Conservation (phyloP, 148 eudicot species). For the Camellia japonica region DNA sequence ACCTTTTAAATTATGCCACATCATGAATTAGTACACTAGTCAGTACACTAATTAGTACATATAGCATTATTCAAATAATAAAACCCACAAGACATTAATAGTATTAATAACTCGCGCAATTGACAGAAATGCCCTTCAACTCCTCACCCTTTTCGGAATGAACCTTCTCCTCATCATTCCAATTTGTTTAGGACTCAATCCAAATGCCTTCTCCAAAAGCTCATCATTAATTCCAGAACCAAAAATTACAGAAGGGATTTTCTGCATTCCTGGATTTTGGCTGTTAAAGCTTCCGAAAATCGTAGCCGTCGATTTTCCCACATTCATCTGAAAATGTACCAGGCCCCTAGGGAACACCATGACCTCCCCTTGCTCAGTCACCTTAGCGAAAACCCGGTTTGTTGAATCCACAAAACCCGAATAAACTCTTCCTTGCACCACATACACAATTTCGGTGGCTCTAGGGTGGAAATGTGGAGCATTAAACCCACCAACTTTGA, state of each 20-base stretch:
- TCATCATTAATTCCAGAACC: constrained; percentile 29
- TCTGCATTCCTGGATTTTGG: constrained; percentile 49
- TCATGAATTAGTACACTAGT: too few species aligned
- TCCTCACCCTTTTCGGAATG: constrained; percentile 21
- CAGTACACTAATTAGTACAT: too few species aligned
- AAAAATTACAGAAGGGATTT: constrained; percentile 30
- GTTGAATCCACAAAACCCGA: constrained; percentile 46
- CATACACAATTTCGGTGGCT: constrained; percentile 41
- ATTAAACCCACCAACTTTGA: constrained; percentile 47
- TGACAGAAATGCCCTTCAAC: not conserved
- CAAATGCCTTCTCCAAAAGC: constrained; percentile 34
- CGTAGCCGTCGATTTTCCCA: constrained; percentile 26
- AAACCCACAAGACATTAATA: not conserved
- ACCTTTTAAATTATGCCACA: too few species aligned
- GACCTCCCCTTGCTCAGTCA: constrained; percentile 42
- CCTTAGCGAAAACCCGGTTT: constrained; percentile 39
- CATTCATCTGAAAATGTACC: constrained; percentile 55
- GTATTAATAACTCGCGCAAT: not conserved
- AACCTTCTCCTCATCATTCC: constrained; percentile 23
- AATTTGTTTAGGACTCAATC: constrained; percentile 24
- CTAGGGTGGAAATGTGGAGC: constrained; percentile 55
- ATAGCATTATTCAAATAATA: too few species aligned
- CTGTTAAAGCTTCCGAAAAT: constrained; percentile 52
- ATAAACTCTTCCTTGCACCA: constrained; percentile 37
- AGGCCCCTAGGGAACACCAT: constrained; percentile 57